Conservation (phyloP, 306 rosid species). For the Lithocarpus polystachyus region DNA sequence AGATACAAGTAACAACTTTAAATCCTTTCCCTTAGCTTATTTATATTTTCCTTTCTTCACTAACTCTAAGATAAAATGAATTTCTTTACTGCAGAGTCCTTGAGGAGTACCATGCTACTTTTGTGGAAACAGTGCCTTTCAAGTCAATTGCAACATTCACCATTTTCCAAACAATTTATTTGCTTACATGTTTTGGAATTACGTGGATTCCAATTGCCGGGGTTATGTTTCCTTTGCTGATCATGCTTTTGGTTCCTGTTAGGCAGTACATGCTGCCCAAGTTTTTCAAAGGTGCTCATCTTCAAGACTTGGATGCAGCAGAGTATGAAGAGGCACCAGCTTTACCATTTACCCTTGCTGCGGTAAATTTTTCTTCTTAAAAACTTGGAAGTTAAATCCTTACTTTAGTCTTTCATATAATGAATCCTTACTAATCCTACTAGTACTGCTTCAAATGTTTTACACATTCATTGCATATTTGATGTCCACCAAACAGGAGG, state of each 20-base stretch:
- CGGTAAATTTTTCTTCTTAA: conserved; percentile 43
- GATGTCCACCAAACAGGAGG: conserved; percentile 49
- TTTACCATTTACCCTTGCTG: conserved; percentile 65
- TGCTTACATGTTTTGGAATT: conserved; percentile 85
- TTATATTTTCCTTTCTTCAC: not conserved
- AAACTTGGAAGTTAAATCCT: not conserved
- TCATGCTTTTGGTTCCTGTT: conserved; percentile 90
- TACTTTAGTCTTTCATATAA: not conserved
- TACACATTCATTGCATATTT: not conserved
- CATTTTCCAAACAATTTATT: conserved; percentile 71
- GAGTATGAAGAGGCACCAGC: conserved; percentile 89
- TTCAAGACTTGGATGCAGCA: conserved; percentile 97
- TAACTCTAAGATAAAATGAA: not conserved
- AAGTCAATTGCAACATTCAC: conserved; percentile 76
- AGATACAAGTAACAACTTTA: conserved; percentile 57
- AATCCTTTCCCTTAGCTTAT: not conserved
- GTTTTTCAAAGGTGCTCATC: conserved; percentile 89
- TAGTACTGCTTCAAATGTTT: not conserved
- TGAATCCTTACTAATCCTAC: not conserved
- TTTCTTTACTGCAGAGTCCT: conserved; percentile 68
- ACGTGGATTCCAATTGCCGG: conserved; percentile 99
- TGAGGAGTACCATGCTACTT: conserved; percentile 90
- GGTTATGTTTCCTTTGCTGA: conserved; percentile 89
- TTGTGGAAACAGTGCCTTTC: conserved; percentile 99
- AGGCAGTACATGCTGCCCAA: conserved; percentile 87